Conservation (phyloP, 2,329 filamentous ascomycete genomes). For the Plenodomus tracheiphilus region DNA sequence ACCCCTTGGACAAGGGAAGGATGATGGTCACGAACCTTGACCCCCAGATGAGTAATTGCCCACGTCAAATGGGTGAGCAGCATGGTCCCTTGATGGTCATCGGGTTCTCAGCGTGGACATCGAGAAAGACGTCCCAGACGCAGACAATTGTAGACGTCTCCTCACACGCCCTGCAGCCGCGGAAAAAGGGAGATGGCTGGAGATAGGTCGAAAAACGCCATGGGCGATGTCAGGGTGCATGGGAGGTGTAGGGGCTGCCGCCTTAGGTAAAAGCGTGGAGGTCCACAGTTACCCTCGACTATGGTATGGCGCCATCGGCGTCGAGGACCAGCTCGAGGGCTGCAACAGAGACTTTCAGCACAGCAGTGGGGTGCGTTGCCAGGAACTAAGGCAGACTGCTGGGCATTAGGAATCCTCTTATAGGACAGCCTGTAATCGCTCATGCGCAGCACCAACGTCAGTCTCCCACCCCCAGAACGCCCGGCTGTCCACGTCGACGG, state of each 20-base stretch:
- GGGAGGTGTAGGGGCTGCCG: not conserved
- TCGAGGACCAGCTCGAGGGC: not conserved
- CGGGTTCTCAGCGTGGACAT: not conserved
- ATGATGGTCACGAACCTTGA: no score
- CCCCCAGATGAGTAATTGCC: not conserved
- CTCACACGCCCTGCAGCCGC: not conserved
- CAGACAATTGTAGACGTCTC: not conserved
- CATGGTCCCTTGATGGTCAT: not conserved
- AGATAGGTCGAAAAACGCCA: not conserved
- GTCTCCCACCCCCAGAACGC: slow-evolving; percentile 15
- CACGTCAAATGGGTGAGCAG: not conserved
- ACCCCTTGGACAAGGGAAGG: no score
- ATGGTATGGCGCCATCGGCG: not conserved
- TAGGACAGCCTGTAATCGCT: slow-evolving; percentile 32
- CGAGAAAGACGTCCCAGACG: not conserved
- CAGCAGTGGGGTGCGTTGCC: not conserved
- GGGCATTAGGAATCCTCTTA: slow-evolving; percentile 22
- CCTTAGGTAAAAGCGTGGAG: not conserved
- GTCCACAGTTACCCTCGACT: not conserved
- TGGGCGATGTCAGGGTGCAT: not conserved
- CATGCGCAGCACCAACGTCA: slow-evolving; percentile 26
- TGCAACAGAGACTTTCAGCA: not conserved
- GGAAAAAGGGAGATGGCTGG: not conserved
- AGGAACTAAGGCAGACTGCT: not conserved
- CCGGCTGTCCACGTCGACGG: slow-evolving; percentile 17